A percentile compares a stretch with the other conserved stretches of the same genome.
Conservation (phyloP, 2,329 filamentous ascomycete genomes). For the Dactylella cylindrospora region DNA sequence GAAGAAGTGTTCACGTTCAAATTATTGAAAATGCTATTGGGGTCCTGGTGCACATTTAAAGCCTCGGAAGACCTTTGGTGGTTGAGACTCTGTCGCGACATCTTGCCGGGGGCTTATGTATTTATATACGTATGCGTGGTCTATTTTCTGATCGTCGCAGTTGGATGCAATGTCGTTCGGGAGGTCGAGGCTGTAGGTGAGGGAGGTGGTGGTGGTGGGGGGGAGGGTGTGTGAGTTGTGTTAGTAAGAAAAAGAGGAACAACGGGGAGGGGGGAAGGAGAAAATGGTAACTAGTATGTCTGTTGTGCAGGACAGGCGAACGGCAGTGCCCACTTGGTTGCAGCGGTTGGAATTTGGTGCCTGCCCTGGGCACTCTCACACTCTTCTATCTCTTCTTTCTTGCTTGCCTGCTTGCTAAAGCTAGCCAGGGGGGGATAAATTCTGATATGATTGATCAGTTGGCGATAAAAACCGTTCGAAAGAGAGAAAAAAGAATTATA, state of each 20-base stretch:
- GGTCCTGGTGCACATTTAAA: slow-evolving; percentile 42
- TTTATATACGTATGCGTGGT: no score
- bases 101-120: slow-evolving; percentile 4
- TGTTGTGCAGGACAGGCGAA: slow-evolving; percentile 36
- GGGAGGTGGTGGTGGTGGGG: slow-evolving; percentile 15
- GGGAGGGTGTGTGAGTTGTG: slow-evolving; percentile 11
- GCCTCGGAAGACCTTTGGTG: slow-evolving; percentile 41
- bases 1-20: slow-evolving; percentile 20
- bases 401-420: no score
- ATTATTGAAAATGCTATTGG: slow-evolving; percentile 33
- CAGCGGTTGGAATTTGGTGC: no score
- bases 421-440: no score
- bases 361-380: no score
- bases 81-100: slow-evolving; percentile 44
- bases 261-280: no score
- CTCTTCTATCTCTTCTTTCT: no score
- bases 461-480: no score
- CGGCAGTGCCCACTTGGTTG: slow-evolving; percentile 36
- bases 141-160: slow-evolving; percentile 40
- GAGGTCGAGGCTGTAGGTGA: slow-evolving; percentile 19
- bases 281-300: no score
- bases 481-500: no score
- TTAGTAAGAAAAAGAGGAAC: slow-evolving; percentile 9
- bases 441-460: no score
- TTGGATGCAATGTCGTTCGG: slow-evolving; percentile 31